Base-by-base conservation (phyloP, 2,329 filamentous ascomycete species). In the Raffaelea albimanens region DNA sequence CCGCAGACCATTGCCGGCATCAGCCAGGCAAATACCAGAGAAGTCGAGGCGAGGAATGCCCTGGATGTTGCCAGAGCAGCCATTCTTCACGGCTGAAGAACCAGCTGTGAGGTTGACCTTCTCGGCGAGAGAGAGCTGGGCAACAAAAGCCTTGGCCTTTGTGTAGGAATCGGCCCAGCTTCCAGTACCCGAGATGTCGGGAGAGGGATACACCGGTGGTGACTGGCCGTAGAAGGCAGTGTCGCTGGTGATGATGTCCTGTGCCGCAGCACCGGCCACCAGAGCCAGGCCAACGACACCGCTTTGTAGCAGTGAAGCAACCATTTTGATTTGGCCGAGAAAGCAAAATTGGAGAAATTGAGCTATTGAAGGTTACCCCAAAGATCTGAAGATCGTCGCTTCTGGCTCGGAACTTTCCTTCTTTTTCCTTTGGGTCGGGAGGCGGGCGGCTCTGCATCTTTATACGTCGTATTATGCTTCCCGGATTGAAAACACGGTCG, bases 51-150 rank as follows among this genome's bases (percentile, higher is more conserved):
- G 60, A n/a, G 57, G 44, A n/a, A 70, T 59, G 10, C 63, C 55
- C 1, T 31, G 13, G 7, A 19, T 3, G 31, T 8, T 18, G n/a
- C 4, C 23, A 1, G 22, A 13, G 18, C 41, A 38, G 34, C 34
- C 31, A n/a, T 40, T 40, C n/a, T n/a, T n/a, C 14, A 3, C 22
- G 3, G 22, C 21, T 4, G 8, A 19, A 10, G n/a, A 22, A n/a
- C 8, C 25, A 23, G 36, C 34, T 38, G 34, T 38, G 8, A 38
- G 34, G 58, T 89, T 90, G 3, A 83, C 82, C 66, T 90, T 91
- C 61, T 90, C 86, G 2, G 84, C 85, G 48, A 91, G 64, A 0
- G 85, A 90, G 85, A 91, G 87, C 43, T 79, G 75, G 46, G 78
- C 76, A 16, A 91, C 85, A 14, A 90, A 63, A 3, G 69, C 63